Evolutionary conservation across 371 early-diverging fungal species (phyloP).

Genomic region (Actinomortierella wolfii): DNA sequence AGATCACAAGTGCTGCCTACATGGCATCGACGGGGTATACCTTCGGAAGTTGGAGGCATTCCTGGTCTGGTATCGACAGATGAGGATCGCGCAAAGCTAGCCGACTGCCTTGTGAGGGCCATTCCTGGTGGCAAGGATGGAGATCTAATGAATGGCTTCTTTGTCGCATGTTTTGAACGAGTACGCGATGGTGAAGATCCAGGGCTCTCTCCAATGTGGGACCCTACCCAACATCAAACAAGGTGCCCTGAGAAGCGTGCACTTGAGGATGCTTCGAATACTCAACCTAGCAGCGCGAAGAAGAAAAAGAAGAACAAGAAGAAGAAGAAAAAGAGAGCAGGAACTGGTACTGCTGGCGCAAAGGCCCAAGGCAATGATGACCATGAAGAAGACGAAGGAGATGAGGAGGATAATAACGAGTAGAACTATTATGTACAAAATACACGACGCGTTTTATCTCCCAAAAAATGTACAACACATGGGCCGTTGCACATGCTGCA

Average conservation of each 20-base stretch:
- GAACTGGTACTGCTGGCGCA: background rate
- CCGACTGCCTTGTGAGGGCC: conserved; percentile 70
- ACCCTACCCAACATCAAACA: background rate
- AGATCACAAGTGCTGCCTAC: conserved; percentile 69
- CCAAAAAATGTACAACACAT: too few relatives aligned
- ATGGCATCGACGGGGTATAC: conserved; percentile 76
- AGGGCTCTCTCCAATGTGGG: conserved; percentile 34
- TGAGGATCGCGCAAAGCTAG: conserved; percentile 45
- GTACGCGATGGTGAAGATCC: conserved; percentile 40
- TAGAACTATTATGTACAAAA: background rate
- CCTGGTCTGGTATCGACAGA: conserved; percentile 28
- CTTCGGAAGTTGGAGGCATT: conserved; percentile 50
- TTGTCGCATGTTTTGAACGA: conserved; percentile 82
- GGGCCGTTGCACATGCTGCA: background rate
- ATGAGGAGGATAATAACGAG: conserved; percentile 9
- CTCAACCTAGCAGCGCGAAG: background rate
- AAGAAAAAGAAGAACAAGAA: conserved; percentile 44
- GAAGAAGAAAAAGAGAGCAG: conserved; percentile 33
- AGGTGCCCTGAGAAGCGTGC: background rate
- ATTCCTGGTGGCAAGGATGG: conserved; percentile 59
- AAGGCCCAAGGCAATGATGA: background rate
- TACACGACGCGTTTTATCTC: background rate
- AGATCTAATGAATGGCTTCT: conserved; percentile 83
- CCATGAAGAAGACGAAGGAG: conserved; percentile 9
- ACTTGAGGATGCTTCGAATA: background rate